phyloP scores from a whole-genome alignment of 129 eudicot species.

The Scalesia atractyloides region DNA sequence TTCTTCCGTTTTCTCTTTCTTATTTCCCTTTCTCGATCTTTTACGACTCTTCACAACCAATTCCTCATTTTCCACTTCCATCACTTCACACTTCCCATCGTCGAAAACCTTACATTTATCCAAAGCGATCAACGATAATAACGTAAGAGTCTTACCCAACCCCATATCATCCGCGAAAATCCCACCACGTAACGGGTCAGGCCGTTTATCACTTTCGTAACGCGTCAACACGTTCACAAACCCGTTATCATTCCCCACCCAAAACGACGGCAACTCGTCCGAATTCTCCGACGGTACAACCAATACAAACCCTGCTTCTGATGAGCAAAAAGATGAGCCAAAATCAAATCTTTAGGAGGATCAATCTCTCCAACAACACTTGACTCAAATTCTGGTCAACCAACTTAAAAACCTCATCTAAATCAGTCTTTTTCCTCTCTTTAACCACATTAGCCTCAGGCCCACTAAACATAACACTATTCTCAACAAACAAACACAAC shows the following conservation, averaged over 20 bases:
- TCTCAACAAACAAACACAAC: slow-evolving; percentile 49
- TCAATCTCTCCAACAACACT: slow-evolving; percentile 46
- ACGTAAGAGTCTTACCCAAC: slow-evolving; percentile 82
- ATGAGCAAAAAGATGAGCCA: slow-evolving; percentile 61
- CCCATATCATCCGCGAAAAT: slow-evolving; percentile 98
- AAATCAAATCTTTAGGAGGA: slow-evolving; percentile 59
- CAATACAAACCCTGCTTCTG: slow-evolving; percentile 85
- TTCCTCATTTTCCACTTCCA: slow-evolving; percentile 29
- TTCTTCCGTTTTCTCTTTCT: slow-evolving; percentile 48
- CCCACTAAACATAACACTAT: slow-evolving; percentile 35
- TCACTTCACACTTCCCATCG: slow-evolving; percentile 26
- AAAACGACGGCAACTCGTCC: slow-evolving; percentile 72
- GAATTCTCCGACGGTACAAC: slow-evolving; percentile 76
- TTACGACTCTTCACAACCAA: slow-evolving; percentile 31
- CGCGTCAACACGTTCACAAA: slow-evolving; percentile 71
- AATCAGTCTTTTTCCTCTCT: slow-evolving; percentile 37
- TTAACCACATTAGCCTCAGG: slow-evolving; percentile 64
- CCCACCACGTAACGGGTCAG: slow-evolving; percentile 87
- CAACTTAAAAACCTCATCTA: slow-evolving; percentile 73
- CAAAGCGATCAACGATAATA: slow-evolving; percentile 74
- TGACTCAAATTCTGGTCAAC: slow-evolving; percentile 57
- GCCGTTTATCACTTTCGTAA: slow-evolving; percentile 45
- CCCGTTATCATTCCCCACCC: slow-evolving; percentile 51
- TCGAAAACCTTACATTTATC: slow-evolving; percentile 47
- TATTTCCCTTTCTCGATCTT: slow-evolving; percentile 51